Evolutionary conservation across 176 grass and related monocot species (phyloP).

Genomic region (Oryza officinalis): DNA sequence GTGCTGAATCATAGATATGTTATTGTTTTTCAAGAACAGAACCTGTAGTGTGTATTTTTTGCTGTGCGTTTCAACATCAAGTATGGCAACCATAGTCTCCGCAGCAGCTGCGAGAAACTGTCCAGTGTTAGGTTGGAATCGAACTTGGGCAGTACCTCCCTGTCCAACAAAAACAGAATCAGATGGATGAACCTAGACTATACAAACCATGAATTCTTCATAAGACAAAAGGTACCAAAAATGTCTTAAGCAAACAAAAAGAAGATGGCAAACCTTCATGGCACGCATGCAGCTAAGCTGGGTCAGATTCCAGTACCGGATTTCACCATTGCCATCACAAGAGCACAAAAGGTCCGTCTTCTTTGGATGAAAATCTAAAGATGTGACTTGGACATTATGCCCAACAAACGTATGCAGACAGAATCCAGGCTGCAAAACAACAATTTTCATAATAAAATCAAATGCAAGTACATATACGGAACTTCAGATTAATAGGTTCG

Average conservation of each 20-base stretch:
- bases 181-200: not conserved
- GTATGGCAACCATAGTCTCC: constrained; percentile 73
- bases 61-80: constrained; percentile 76
- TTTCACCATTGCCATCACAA: constrained; percentile 89
- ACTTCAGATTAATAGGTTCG: constrained; percentile 1
- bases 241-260: constrained; percentile 8
- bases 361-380: constrained; percentile 97
- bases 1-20: not conserved
- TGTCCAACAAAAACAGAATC: constrained; percentile 41
- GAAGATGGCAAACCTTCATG: constrained; percentile 60
- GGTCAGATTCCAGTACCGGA: constrained; percentile 75
- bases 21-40: constrained; percentile 21
- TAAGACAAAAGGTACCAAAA: not conserved
- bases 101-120: constrained; percentile 80
- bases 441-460: constrained; percentile 17
- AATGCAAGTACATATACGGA: constrained; percentile 10
- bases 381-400: constrained; percentile 78
- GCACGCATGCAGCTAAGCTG: constrained; percentile 39
- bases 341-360: constrained; percentile 93
- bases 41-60: constrained; percentile 82
- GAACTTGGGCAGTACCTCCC: constrained; percentile 89
- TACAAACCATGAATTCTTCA: not conserved
- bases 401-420: constrained; percentile 68
- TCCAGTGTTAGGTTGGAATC: constrained; percentile 83
- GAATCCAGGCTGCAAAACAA: constrained; percentile 78